phyloP scores from a whole-genome alignment of 73 alveolate genomes.

The Breviolum minutum region DNA sequence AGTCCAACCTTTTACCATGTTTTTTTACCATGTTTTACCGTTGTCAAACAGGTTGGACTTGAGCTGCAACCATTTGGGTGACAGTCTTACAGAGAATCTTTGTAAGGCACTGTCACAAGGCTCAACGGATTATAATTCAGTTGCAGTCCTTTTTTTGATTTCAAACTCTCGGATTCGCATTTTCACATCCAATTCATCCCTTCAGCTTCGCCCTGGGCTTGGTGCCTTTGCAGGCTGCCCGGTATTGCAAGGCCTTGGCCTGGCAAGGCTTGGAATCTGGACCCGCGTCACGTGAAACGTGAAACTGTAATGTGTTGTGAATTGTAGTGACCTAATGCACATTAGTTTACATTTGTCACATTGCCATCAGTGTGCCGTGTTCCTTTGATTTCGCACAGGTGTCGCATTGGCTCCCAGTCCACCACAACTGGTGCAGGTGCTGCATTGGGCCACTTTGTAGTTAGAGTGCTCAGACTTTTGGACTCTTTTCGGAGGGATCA shows the following conservation, averaged over 20 bases:
- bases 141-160: not conserved
- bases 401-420: constrained; percentile 51
- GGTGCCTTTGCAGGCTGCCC: constrained; percentile 19
- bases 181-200: not conserved
- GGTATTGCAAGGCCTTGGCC: constrained; percentile 44
- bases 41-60: constrained; percentile 33
- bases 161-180: not conserved
- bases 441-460: constrained; percentile 40
- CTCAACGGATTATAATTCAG: not conserved
- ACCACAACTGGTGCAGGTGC: constrained; percentile 28
- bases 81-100: constrained; percentile 41
- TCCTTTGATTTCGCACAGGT: not conserved
- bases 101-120: constrained; percentile 56
- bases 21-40: not conserved
- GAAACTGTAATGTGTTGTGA: not conserved
- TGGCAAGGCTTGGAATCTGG: constrained; percentile 14
- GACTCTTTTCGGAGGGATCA: not conserved
- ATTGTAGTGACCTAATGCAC: not conserved
- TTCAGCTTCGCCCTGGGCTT: not conserved
- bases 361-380: too few relatives aligned
- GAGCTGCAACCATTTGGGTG: constrained; percentile 61
- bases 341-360: not conserved
- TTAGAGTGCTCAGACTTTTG: not conserved
- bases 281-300: not conserved
- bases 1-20: not conserved